phyloP scores from a whole-genome alignment of 2,329 filamentous ascomycete species.

The Aspergillus fumigatus region DNA sequence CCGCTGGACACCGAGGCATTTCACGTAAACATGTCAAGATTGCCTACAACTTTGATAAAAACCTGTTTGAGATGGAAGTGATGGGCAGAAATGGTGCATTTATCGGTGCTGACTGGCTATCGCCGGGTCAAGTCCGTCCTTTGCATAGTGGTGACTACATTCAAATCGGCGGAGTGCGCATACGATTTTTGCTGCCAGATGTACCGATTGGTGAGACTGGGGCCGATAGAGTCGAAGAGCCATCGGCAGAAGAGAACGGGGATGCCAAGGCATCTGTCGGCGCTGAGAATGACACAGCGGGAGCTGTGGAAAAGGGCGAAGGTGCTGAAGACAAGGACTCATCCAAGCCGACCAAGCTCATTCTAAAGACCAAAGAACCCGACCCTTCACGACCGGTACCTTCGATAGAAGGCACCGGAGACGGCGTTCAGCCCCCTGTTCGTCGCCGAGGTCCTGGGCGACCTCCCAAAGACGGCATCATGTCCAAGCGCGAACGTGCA shows the following conservation, averaged over 20 bases:
- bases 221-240: constrained; percentile 43
- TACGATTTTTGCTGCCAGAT: constrained; percentile 54
- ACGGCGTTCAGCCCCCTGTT: constrained; percentile 36
- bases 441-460: constrained; percentile 54
- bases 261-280: constrained; percentile 32
- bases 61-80: constrained; percentile 55
- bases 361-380: constrained; percentile 27
- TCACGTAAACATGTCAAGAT: constrained; percentile 60
- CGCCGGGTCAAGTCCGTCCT: constrained; percentile 43
- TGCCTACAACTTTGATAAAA: constrained; percentile 54
- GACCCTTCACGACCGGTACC: constrained; percentile 22
- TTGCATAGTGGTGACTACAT: constrained; percentile 57
- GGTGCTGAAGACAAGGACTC: constrained; percentile 24
- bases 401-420: constrained; percentile 32
- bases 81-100: constrained; percentile 57
- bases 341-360: constrained; percentile 24
- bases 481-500: constrained; percentile 60
- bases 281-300: constrained; percentile 39
- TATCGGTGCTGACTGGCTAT: constrained; percentile 49
- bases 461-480: constrained; percentile 63
- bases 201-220: constrained; percentile 46
- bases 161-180: constrained; percentile 54
- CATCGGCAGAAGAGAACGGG: constrained; percentile 32
- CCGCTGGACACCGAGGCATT: constrained; percentile 53
- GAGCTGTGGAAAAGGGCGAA: constrained; percentile 23